These are phyloP conservation scores for Curvularia hawaiiensis DNA, from an alignment of 2,329 filamentous ascomycete species.

Conservation along the genomic window DNA sequence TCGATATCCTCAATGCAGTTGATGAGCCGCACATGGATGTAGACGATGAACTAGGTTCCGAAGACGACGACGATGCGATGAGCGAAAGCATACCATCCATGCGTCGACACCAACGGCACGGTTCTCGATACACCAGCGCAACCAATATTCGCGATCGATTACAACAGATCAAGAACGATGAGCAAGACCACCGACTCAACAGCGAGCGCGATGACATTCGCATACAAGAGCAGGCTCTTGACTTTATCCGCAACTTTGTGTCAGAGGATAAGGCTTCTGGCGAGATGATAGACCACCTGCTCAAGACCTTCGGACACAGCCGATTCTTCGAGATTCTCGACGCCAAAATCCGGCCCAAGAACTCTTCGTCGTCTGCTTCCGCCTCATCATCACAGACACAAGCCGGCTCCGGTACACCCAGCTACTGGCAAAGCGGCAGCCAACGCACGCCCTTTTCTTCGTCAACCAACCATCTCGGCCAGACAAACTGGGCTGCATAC, in stretches of 20 bases:
- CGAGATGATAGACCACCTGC: slow-evolving; percentile 84
- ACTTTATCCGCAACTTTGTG: slow-evolving; percentile 89
- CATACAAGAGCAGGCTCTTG: slow-evolving; percentile 88
- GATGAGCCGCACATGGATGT: slow-evolving; percentile 51
- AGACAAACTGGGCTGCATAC: slow-evolving; percentile 43
- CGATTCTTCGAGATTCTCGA: slow-evolving; percentile 81
- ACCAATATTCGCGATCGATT: slow-evolving; percentile 48
- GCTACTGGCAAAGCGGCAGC: slow-evolving; percentile 65
- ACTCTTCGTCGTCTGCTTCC: slow-evolving; percentile 11
- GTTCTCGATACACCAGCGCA: slow-evolving; percentile 44
- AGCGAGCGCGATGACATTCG: slow-evolving; percentile 78
- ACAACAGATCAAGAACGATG: slow-evolving; percentile 62
- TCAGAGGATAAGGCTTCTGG: slow-evolving; percentile 62
- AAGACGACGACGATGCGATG: slow-evolving; percentile 54
- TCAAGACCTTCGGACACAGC: slow-evolving; percentile 75
- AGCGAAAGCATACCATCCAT: slow-evolving; percentile 51
- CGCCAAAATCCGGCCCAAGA: slow-evolving; percentile 70
- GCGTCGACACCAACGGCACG: slow-evolving; percentile 43
- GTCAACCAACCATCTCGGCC: slow-evolving; percentile 46
- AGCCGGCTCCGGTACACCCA: slow-evolving; percentile 22
- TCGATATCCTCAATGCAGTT: slow-evolving; percentile 62
- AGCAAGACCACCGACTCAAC: slow-evolving; percentile 70
- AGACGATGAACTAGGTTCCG: slow-evolving; percentile 43
- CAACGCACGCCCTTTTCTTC: slow-evolving; percentile 62
- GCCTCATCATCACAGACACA: slow-evolving; percentile 14